phyloP scores from a whole-genome alignment of 2,329 filamentous ascomycete species.

The Podosphaera leucotricha region DNA sequence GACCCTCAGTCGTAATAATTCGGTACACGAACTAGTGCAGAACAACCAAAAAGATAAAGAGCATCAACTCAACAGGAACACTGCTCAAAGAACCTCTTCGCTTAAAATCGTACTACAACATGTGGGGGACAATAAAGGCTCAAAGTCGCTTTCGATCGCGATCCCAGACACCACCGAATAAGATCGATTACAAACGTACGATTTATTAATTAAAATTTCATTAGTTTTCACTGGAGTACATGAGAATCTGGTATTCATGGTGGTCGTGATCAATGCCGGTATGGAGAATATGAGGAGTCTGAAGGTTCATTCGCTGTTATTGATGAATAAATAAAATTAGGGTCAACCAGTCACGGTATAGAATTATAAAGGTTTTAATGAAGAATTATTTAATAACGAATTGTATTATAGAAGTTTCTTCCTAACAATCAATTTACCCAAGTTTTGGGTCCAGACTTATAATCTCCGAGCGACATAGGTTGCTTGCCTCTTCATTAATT shows the following conservation, averaged over 20 bases:
- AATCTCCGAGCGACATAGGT: too few relatives aligned
- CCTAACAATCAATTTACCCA: too few relatives aligned
- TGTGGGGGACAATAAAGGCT: constrained; percentile 12
- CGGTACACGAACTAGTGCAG: not conserved
- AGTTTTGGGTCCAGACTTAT: too few relatives aligned
- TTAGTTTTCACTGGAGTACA: constrained; percentile 6
- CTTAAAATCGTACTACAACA: constrained; percentile 4
- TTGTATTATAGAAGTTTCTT: too few relatives aligned
- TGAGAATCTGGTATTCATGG: not conserved
- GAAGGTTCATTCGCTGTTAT: not conserved
- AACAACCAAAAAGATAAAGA: constrained; percentile 2
- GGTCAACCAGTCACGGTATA: not conserved
- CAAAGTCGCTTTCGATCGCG: constrained; percentile 17
- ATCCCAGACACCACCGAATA: constrained; percentile 13
- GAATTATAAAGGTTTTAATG: not conserved
- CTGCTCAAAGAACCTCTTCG: constrained; percentile 9
- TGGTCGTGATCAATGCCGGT: not conserved
- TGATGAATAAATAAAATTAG: not conserved
- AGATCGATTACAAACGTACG: not conserved
- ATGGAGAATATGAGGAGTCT: not conserved
- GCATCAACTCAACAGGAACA: constrained; percentile 5
- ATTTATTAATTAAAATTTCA: constrained; percentile 1
- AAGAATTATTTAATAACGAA: too few relatives aligned
- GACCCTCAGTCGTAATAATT: not conserved
- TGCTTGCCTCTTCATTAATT: too few relatives aligned